Conservation (phyloP, 306 rosid species). For the Benincasa hispida region DNA sequence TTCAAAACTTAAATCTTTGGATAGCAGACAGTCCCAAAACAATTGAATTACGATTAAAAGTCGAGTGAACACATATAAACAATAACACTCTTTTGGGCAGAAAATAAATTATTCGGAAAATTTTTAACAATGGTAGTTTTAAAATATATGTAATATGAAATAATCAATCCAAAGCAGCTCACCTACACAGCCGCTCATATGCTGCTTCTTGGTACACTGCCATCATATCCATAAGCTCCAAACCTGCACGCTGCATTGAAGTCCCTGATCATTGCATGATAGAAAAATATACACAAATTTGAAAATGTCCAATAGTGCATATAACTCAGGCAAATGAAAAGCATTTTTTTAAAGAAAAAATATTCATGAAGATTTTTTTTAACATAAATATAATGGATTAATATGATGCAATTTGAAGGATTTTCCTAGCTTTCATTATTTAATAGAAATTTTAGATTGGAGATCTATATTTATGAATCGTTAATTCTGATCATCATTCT, state of each 20-base stretch:
- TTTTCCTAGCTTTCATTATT: neutral
- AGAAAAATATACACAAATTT: no score
- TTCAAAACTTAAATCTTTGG: neutral
- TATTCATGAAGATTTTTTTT: neutral
- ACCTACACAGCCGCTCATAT: slow-evolving; percentile 97
- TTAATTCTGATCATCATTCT: neutral
- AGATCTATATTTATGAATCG: neutral
- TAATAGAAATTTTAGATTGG: no score
- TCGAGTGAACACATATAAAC: neutral
- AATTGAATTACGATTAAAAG: neutral
- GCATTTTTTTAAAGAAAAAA: neutral
- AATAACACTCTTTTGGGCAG: neutral
- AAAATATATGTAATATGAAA: neutral
- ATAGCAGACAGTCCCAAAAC: neutral
- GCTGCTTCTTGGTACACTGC: slow-evolving; percentile 98
- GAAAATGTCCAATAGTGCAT: neutral
- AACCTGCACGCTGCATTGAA: slow-evolving; percentile 78
- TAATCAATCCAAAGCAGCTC: slow-evolving; percentile 2
- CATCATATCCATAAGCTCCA: slow-evolving; percentile 98
- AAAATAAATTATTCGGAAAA: neutral
- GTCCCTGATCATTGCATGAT: slow-evolving; percentile 8
- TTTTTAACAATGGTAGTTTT: neutral
- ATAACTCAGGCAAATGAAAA: neutral
- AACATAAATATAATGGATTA: neutral
- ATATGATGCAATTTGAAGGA: neutral